phyloP scores from a whole-genome alignment of 805 yeast species.

The Barnettozyma californica region DNA sequence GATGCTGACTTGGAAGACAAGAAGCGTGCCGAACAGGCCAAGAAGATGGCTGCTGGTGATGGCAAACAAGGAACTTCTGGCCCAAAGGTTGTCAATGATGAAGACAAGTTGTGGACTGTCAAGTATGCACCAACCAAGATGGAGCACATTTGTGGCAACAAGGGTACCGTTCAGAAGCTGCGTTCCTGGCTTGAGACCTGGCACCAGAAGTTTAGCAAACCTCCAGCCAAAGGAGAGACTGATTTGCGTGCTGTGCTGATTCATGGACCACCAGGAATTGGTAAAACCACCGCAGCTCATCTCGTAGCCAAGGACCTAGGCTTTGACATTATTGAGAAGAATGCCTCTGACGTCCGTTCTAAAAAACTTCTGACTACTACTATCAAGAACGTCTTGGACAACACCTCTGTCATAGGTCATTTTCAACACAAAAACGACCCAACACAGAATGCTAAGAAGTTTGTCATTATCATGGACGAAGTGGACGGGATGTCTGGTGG shows the following conservation, averaged over 20 bases:
- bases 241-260: conserved; percentile 79
- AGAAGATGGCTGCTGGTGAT: background rate
- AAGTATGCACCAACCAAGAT: conserved; percentile 81
- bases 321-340: conserved; percentile 69
- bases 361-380: conserved; percentile 67
- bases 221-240: conserved; percentile 56
- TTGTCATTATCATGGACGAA: conserved; percentile 94
- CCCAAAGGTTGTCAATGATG: conserved; percentile 33
- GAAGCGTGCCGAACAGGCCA: conserved; percentile 19
- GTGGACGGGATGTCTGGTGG: conserved; percentile 99
- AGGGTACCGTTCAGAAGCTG: conserved; percentile 62
- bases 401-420: conserved; percentile 79
- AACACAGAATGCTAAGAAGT: conserved; percentile 42
- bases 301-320: conserved; percentile 64
- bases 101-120: conserved; percentile 83
- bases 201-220: conserved; percentile 54
- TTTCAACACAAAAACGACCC: conserved; percentile 38
- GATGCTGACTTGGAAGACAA: conserved; percentile 37
- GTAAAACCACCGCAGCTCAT: conserved; percentile 37
- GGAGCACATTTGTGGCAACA: conserved; percentile 87
- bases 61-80: background rate
- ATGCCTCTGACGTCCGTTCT: conserved; percentile 87
- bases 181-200: conserved; percentile 74
- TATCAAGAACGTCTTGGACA: conserved; percentile 66
- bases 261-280: conserved; percentile 47